Evolutionary conservation across 176 grass and related monocot genomes (phyloP).

Genomic region (Calamus simplicifolius): DNA sequence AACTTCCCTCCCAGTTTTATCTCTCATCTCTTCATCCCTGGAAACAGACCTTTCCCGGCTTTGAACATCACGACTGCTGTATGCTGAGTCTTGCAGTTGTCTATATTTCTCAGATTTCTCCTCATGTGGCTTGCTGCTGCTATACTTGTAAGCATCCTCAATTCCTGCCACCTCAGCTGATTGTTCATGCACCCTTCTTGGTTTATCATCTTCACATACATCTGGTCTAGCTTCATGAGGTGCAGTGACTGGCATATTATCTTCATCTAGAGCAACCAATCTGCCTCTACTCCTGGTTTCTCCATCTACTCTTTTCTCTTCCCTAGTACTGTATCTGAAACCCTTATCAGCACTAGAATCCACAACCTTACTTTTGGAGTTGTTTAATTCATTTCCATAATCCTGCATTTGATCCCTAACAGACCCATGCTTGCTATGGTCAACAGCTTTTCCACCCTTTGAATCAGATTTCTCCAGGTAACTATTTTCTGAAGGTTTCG

Average conservation of each 20-base stretch:
- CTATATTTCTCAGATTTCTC: constrained; percentile 18
- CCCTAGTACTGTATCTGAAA: constrained; percentile 9
- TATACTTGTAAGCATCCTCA: constrained; percentile 5
- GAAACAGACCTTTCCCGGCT: constrained; percentile 19
- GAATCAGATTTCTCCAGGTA: constrained; percentile 24
- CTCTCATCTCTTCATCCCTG: constrained; percentile 29
- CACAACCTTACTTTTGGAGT: constrained; percentile 17
- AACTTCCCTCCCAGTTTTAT: constrained; percentile 22
- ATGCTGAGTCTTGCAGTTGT: constrained; percentile 8
- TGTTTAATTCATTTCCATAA: constrained; percentile 21
- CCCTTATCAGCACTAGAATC: constrained; percentile 22
- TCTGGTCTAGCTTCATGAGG: constrained; percentile 24
- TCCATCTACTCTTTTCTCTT: constrained; percentile 11
- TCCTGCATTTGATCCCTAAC: constrained; percentile 13
- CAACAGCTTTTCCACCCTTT: constrained; percentile 22
- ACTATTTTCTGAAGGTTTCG: background rate
- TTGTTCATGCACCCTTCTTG: constrained; percentile 13
- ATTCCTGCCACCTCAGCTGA: constrained; percentile 11
- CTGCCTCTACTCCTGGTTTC: constrained; percentile 8
- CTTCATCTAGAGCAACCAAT: constrained; percentile 8
- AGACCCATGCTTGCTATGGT: constrained; percentile 25
- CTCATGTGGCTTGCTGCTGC: background rate
- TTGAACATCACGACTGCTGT: constrained; percentile 4
- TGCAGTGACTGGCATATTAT: constrained; percentile 5
- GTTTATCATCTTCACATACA: constrained; percentile 15